These are phyloP conservation scores for Phoma herbarum DNA, from an alignment of 2,329 filamentous ascomycete genomes.

Conservation along the genomic window DNA sequence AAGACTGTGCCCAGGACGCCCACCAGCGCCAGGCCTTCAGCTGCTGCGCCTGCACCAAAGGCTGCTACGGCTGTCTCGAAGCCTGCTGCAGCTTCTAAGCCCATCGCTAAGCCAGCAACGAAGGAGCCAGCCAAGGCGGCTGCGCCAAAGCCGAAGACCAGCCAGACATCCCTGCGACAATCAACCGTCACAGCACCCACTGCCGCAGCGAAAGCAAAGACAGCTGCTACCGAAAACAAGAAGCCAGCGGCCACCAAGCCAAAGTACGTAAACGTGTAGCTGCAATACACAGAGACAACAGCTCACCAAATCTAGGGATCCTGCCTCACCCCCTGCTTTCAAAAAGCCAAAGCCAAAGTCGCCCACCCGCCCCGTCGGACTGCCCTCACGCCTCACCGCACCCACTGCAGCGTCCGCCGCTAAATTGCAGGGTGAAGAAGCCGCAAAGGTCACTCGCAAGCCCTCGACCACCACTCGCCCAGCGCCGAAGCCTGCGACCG, in stretches of 20 bases:
- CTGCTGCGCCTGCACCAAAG: slow-evolving; percentile 19
- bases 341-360: slow-evolving; percentile 61
- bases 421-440: slow-evolving; percentile 60
- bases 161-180: slow-evolving; percentile 40
- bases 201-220: slow-evolving; percentile 37
- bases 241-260: slow-evolving; percentile 33
- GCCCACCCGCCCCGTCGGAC: slow-evolving; percentile 71
- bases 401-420: slow-evolving; percentile 75
- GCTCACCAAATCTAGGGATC: slow-evolving; percentile 15
- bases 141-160: slow-evolving; percentile 38
- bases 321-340: slow-evolving; percentile 42
- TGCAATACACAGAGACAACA: background rate
- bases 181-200: slow-evolving; percentile 34
- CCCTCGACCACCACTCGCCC: slow-evolving; percentile 49
- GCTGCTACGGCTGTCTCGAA: slow-evolving; percentile 28
- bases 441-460: slow-evolving; percentile 39
- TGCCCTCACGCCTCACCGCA: slow-evolving; percentile 73
- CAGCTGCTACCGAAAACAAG: slow-evolving; percentile 32
- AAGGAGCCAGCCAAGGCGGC: slow-evolving; percentile 36
- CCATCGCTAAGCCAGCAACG: slow-evolving; percentile 28
- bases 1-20: slow-evolving; percentile 44
- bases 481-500: slow-evolving; percentile 38
- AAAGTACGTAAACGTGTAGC: slow-evolving; percentile 16
- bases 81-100: slow-evolving; percentile 24
- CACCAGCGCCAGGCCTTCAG: slow-evolving; percentile 35